phyloP scores from a whole-genome alignment of 495 filamentous ascomycete species.

The Staphylotrichum tortipilum region DNA sequence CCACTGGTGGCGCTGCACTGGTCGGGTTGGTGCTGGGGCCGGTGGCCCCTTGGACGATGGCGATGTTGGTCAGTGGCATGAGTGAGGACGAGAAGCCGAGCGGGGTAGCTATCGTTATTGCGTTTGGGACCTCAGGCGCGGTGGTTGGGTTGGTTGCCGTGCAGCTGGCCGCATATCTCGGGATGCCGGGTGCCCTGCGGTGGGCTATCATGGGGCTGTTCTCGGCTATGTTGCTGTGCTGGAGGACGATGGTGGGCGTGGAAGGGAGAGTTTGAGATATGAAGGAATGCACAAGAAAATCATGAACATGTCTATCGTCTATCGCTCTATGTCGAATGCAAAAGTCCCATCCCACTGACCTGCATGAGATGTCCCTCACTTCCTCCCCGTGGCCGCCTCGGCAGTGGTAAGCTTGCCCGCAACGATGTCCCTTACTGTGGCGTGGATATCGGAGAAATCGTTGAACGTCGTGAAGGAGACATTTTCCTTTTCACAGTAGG shows the following conservation, averaged over 20 bases:
- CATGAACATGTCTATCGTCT: slow-evolving; percentile 1
- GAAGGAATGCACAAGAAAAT: neutral
- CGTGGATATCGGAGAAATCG: slow-evolving; percentile 66
- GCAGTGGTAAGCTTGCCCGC: slow-evolving; percentile 45
- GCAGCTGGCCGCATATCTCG: neutral
- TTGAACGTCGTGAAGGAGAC: slow-evolving; percentile 77
- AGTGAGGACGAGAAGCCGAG: slow-evolving; percentile 55
- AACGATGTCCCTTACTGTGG: slow-evolving; percentile 64
- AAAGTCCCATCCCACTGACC: neutral
- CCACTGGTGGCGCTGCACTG: slow-evolving; percentile 22
- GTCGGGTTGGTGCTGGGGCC: slow-evolving; percentile 76
- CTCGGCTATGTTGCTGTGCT: neutral
- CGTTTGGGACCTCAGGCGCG: slow-evolving; percentile 66
- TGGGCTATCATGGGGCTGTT: neutral
- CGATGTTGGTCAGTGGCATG: slow-evolving; percentile 56
- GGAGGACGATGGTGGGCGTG: neutral
- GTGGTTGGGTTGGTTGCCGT: slow-evolving; percentile 33
- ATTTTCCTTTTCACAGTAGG: slow-evolving; percentile 66
- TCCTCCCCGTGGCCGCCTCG: slow-evolving; percentile 33
- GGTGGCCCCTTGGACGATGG: slow-evolving; percentile 62
- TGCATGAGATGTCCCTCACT: slow-evolving; percentile 7
- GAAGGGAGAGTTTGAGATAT: neutral
- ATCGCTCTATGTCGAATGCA: slow-evolving; percentile 32
- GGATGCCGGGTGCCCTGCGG: slow-evolving; percentile 32
- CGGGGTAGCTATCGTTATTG: slow-evolving; percentile 59